Evolutionary conservation across 2,329 filamentous ascomycete species (phyloP).

Genomic region (Botrytis fabae): DNA sequence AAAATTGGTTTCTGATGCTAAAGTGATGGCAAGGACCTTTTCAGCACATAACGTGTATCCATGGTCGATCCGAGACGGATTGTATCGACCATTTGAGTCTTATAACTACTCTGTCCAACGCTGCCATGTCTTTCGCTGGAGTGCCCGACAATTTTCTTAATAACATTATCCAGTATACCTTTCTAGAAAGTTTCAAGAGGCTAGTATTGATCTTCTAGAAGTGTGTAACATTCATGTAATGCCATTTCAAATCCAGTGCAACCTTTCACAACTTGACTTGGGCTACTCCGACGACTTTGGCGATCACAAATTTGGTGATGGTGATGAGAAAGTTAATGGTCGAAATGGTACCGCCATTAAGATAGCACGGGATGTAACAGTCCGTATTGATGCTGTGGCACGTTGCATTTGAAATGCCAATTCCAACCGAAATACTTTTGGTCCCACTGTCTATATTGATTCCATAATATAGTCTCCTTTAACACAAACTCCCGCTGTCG

Average conservation of each 20-base stretch:
- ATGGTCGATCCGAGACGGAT: slow-evolving; percentile 1
- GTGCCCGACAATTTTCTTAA: background rate
- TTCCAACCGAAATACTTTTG: background rate
- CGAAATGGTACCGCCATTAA: background rate
- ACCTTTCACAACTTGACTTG: background rate
- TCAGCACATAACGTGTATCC: background rate
- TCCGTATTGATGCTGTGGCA: background rate
- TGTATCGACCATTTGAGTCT: background rate
- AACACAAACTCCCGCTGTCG: background rate
- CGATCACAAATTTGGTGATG: background rate
- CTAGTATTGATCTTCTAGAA: background rate
- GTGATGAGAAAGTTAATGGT: background rate
- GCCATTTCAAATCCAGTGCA: background rate
- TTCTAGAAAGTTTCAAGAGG: background rate
- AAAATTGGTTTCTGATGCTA: background rate
- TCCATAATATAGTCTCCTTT: background rate
- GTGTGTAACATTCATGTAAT: background rate
- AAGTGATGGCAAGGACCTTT: background rate
- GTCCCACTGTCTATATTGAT: background rate
- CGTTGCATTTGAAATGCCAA: background rate
- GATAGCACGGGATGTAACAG: background rate
- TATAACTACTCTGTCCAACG: background rate
- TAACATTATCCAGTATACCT: background rate
- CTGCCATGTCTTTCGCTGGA: background rate
- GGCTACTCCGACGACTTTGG: background rate